Percentiles rank a stretch among this genome's conserved stretches.
phyloP scores from a whole-genome alignment of 2,329 filamentous ascomycete genomes.

The Xylariaceae sp. region DNA sequence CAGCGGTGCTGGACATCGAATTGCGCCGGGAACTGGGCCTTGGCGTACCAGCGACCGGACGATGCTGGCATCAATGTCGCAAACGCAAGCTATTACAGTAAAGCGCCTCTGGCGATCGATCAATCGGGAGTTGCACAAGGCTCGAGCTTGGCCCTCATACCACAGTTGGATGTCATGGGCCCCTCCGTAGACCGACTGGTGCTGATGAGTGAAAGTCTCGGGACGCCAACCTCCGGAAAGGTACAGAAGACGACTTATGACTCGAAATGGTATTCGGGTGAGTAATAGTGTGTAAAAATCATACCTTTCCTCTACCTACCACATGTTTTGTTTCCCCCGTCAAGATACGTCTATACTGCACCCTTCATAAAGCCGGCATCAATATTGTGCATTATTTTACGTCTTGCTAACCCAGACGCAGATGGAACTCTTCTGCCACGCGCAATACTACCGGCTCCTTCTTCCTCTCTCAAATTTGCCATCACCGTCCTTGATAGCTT shows the following conservation, averaged over 20 bases:
- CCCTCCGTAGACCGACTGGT: slow-evolving; percentile 19
- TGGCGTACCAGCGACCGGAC: slow-evolving; percentile 34
- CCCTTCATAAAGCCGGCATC: no score
- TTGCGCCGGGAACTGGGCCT: slow-evolving; percentile 28
- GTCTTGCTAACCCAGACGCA: no score
- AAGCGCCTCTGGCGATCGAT: slow-evolving; percentile 28
- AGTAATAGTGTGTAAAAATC: not conserved
- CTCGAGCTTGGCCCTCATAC: slow-evolving; percentile 34
- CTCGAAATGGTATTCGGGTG: not conserved
- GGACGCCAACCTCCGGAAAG: slow-evolving; percentile 24
- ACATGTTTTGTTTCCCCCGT: not conserved
- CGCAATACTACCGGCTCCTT: not conserved
- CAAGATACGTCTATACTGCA: not conserved
- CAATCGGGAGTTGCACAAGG: slow-evolving; percentile 27
- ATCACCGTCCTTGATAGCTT: slow-evolving; percentile 3
- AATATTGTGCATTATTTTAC: no score
- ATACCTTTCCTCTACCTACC: no score
- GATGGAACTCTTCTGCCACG: not conserved
- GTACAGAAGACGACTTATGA: slow-evolving; percentile 11
- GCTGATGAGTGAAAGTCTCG: slow-evolving; percentile 27
- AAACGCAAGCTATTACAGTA: slow-evolving; percentile 30
- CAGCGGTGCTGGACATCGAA: slow-evolving; percentile 27
- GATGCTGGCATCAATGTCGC: slow-evolving; percentile 35
- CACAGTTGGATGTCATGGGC: slow-evolving; percentile 16
- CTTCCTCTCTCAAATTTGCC: slow-evolving; percentile 3